Base-by-base conservation (phyloP, 108 stramenopile species). In the Nitzschia putrida region DNA sequence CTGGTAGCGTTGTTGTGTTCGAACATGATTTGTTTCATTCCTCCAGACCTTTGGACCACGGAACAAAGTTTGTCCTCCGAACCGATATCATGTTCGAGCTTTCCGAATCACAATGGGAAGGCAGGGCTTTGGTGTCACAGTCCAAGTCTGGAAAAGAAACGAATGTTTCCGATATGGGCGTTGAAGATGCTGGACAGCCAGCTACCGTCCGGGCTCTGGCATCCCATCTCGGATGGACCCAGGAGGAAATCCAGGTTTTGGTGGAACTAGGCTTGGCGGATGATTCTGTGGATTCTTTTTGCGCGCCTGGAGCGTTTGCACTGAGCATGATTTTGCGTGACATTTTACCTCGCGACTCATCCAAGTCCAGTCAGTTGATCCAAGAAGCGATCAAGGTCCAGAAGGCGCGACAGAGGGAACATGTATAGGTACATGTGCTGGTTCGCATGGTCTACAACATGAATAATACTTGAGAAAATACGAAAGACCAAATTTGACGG, bases 1-100 rank as follows among this genome's bases (percentile, higher is more conserved):
- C 57, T 22, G 90, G 90, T 14, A 79, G 66, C 10, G 72, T 70
- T 16, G 86, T 87, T 10, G 54, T 92, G 6, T 92, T 92, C 60
- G 87, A 89, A 51, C 90, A 92, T 70, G 88, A 88, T 69, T 69
- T 92, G 25, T 92, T 66, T 57, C 90, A 92, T 72, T 73, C 84
- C 41, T 86, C 85, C 29, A 66, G 65, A n/a, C 80, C 85, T 13
- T 63, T 88, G 61, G 38, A n/a, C 7, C 78, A 64, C 59, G 90
- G 90, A 6, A 89, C 85, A 9, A 92, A 92, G 68, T 89, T 79
- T 67, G 85, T 92, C 13, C 51, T 92, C 16, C 71, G 90, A 25
- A 92, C 88, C 22, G 90, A 92, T 68, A 58, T 92, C n/a, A 39
- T 92, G 23, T 92, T 92, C 72, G 42, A 38, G 21, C 34, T 44